These are phyloP conservation scores for Trametopsis cervina DNA, from an alignment of 768 basidiomycete species.

Conservation along the genomic window DNA sequence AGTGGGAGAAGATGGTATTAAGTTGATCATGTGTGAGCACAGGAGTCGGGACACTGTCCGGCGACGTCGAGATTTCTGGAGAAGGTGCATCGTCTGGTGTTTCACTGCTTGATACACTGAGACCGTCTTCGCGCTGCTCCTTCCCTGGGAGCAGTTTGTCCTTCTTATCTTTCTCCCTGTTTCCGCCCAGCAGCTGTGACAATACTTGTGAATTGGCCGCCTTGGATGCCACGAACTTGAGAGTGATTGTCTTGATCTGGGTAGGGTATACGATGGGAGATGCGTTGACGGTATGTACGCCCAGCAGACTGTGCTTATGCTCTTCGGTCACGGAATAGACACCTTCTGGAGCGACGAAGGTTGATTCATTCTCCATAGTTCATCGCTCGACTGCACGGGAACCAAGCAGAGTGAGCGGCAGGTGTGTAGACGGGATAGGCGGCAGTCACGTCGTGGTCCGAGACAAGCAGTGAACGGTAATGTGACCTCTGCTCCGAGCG, in stretches of 20 bases:
- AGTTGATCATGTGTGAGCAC: slow-evolving; percentile 35
- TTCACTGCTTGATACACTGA: slow-evolving; percentile 78
- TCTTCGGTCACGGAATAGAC: slow-evolving; percentile 87
- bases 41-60: slow-evolving; percentile 24
- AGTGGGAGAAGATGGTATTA: slow-evolving; percentile 57
- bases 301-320: slow-evolving; percentile 56
- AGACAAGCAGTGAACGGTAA: slow-evolving; percentile 15
- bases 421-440: slow-evolving; percentile 5
- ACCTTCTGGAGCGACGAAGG: slow-evolving; percentile 86
- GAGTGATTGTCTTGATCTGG: slow-evolving; percentile 50
- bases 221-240: slow-evolving; percentile 58
- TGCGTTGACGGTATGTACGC: slow-evolving; percentile 28
- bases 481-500: too few species aligned
- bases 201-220: slow-evolving; percentile 51
- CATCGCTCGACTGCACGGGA: slow-evolving; percentile 18
- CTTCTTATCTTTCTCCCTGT: slow-evolving; percentile 45
- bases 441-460: slow-evolving; percentile 16
- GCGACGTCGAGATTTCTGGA: slow-evolving; percentile 24
- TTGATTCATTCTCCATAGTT: slow-evolving; percentile 73
- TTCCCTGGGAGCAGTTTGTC: slow-evolving; percentile 11
- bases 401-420: slow-evolving; percentile 13
- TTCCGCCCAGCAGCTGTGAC: slow-evolving; percentile 60
- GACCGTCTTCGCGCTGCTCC: slow-evolving; percentile 40
- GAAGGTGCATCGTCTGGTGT: slow-evolving; percentile 55
- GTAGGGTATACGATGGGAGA: slow-evolving; percentile 44